Evolutionary conservation across 2,329 filamentous ascomycete species (phyloP).

Genomic region (Pleurostoma richardsiae): DNA sequence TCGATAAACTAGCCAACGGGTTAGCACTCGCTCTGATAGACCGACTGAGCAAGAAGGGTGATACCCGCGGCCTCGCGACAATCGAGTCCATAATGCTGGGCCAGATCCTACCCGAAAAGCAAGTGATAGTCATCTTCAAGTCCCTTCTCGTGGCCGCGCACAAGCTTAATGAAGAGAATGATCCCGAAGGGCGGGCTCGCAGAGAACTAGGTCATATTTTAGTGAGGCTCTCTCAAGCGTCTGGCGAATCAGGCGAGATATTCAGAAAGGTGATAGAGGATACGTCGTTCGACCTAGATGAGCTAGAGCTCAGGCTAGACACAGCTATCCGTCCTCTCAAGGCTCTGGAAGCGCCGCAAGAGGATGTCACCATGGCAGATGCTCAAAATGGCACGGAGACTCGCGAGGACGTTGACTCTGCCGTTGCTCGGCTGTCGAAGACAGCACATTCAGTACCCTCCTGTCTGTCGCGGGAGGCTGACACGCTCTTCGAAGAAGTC

Average conservation of each 20-base stretch:
- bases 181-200: constrained; percentile 51
- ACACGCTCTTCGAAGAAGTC: constrained; percentile 52
- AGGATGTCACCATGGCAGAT: constrained; percentile 44
- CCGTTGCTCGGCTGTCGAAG: constrained; percentile 31
- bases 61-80: constrained; percentile 48
- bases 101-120: constrained; percentile 56
- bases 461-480: constrained; percentile 46
- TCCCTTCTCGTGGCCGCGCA: constrained; percentile 57
- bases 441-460: constrained; percentile 26
- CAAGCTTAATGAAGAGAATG: constrained; percentile 48
- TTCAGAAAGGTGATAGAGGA: constrained; percentile 64
- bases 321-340: constrained; percentile 58
- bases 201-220: constrained; percentile 61
- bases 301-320: constrained; percentile 70
- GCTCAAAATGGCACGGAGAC: constrained; percentile 15
- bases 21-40: constrained; percentile 63
- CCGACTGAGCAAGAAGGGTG: constrained; percentile 54
- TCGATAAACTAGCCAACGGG: constrained; percentile 68
- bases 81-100: constrained; percentile 59
- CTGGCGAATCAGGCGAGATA: constrained; percentile 53
- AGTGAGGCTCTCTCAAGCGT: constrained; percentile 58
- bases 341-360: constrained; percentile 39
- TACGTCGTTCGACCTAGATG: constrained; percentile 66
- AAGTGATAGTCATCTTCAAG: constrained; percentile 61
- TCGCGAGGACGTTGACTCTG: constrained; percentile 30